Evolutionary conservation across 2,329 filamentous ascomycete genomes (phyloP).

Genomic region (Colletotrichum ledebouriae): DNA sequence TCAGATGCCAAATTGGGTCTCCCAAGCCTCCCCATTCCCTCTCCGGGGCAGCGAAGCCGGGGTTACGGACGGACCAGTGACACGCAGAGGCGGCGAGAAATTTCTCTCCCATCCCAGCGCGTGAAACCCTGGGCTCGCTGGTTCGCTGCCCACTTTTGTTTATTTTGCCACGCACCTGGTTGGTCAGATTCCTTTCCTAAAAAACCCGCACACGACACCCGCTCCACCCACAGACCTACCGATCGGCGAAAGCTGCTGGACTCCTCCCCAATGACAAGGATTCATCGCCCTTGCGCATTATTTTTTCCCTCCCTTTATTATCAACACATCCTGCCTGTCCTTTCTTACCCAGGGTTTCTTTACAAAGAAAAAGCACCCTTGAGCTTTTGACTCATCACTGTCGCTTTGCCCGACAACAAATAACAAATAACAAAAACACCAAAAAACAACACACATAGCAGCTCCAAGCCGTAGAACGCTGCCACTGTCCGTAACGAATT

Average conservation of each 20-base stretch:
- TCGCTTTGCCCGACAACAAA: conserved; percentile 10
- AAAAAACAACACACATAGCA: conserved; percentile 1
- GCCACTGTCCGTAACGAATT: conserved; percentile 5
- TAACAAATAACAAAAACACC: conserved; percentile 14
- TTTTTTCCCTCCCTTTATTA: conserved; percentile 35
- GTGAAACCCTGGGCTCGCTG: conserved; percentile 25
- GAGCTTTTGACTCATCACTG: conserved; percentile 28
- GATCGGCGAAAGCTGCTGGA: background rate
- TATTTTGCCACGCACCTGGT: conserved; percentile 31
- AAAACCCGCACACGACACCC: conserved; percentile 45
- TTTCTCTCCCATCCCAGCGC: conserved; percentile 28
- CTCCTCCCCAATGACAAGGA: conserved; percentile 25
- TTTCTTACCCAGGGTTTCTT: background rate
- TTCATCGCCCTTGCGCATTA: conserved; percentile 20
- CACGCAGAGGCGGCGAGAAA: conserved; percentile 33
- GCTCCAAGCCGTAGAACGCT: background rate
- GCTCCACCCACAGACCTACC: conserved; percentile 35
- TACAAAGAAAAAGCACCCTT: background rate
- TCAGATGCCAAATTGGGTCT: conserved; percentile 7
- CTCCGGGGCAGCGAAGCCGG: conserved; percentile 32
- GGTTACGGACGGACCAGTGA: background rate
- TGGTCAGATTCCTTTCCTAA: conserved; percentile 40
- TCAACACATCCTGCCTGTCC: conserved; percentile 14
- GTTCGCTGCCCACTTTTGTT: conserved; percentile 15
- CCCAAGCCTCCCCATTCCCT: background rate